A percentile compares a stretch with the other conserved stretches of the same genome.
Conservation (phyloP, 257 asterid species). For the Hygrophila difformis region DNA sequence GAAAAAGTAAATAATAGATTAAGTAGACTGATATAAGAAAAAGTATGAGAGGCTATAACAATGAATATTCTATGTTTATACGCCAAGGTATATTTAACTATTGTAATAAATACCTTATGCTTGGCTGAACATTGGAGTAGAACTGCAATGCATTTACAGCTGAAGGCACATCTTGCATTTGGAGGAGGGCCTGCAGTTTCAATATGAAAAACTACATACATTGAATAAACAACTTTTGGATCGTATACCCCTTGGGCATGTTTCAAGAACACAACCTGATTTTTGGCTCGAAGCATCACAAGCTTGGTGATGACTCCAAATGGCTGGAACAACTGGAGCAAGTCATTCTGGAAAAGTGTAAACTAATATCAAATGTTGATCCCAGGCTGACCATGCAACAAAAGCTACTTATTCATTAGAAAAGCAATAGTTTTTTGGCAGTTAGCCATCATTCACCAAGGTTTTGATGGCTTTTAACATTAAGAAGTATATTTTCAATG, state of each 20-base stretch:
- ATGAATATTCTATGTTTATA: slow-evolving; percentile 12
- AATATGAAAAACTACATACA: slow-evolving; percentile 8
- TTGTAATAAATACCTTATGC: slow-evolving; percentile 64
- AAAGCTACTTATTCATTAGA: not conserved
- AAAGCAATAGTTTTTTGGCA: slow-evolving; percentile 1
- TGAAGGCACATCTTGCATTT: slow-evolving; percentile 92
- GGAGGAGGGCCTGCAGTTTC: slow-evolving; percentile 76
- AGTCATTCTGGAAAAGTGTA: slow-evolving; percentile 59
- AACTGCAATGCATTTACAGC: slow-evolving; percentile 85
- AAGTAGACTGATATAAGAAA: slow-evolving; percentile 8
- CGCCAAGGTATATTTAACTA: not conserved
- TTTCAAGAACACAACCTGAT: slow-evolving; percentile 51
- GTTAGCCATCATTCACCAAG: not conserved
- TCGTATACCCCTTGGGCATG: slow-evolving; percentile 7
- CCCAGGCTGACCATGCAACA: slow-evolving; percentile 4
- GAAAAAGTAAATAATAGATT: slow-evolving; percentile 13
- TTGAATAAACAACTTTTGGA: slow-evolving; percentile 8
- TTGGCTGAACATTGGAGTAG: slow-evolving; percentile 79
- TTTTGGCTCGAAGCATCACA: slow-evolving; percentile 97
- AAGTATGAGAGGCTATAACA: slow-evolving; percentile 4
- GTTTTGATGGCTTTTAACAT: no score
- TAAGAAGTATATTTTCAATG: not conserved
- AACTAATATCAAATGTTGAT: slow-evolving; percentile 3
- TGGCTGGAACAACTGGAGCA: slow-evolving; percentile 97
- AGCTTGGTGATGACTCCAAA: slow-evolving; percentile 87